phyloP scores from a whole-genome alignment of 2,329 filamentous ascomycete genomes.

The Claviceps quebecensis region DNA sequence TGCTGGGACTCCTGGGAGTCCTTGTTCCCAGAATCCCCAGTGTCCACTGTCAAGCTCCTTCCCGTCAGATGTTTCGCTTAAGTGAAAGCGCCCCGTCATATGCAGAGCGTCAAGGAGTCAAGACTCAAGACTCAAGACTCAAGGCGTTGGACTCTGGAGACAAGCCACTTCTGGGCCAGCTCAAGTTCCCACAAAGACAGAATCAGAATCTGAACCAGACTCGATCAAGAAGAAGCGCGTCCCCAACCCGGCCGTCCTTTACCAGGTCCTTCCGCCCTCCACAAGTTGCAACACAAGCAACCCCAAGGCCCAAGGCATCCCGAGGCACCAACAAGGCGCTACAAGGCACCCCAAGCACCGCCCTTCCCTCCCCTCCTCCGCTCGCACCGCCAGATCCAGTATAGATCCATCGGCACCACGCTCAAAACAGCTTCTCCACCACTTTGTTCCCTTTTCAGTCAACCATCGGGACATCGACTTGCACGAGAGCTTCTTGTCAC shows the following conservation, averaged over 20 bases:
- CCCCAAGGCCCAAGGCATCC: not conserved
- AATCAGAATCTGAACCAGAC: slow-evolving; percentile 13
- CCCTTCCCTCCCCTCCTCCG: slow-evolving; percentile 23
- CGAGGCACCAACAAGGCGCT: not conserved
- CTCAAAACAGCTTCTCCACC: slow-evolving; percentile 52
- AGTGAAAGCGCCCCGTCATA: slow-evolving; percentile 1
- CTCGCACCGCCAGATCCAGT: slow-evolving; percentile 49
- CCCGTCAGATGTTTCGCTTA: slow-evolving; percentile 1
- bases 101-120: not conserved
- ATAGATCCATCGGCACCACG: slow-evolving; percentile 51
- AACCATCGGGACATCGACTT: slow-evolving; percentile 7
- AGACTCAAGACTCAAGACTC: no score
- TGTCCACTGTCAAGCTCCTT: not conserved
- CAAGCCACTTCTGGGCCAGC: slow-evolving; percentile 1
- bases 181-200: no score
- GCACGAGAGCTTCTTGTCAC: slow-evolving; percentile 19
- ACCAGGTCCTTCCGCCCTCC: not conserved
- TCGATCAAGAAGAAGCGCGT: slow-evolving; percentile 23
- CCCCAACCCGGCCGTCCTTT: slow-evolving; percentile 7
- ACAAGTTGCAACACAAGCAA: not conserved
- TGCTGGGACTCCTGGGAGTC: no score
- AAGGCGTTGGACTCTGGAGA: no score
- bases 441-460: slow-evolving; percentile 36
- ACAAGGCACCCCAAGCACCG: slow-evolving; percentile 30
- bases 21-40: no score